Percentiles rank a stretch among this genome's conserved stretches.
phyloP scores from a whole-genome alignment of 352 stramenopile genomes.

The Pythium oligandrum region DNA sequence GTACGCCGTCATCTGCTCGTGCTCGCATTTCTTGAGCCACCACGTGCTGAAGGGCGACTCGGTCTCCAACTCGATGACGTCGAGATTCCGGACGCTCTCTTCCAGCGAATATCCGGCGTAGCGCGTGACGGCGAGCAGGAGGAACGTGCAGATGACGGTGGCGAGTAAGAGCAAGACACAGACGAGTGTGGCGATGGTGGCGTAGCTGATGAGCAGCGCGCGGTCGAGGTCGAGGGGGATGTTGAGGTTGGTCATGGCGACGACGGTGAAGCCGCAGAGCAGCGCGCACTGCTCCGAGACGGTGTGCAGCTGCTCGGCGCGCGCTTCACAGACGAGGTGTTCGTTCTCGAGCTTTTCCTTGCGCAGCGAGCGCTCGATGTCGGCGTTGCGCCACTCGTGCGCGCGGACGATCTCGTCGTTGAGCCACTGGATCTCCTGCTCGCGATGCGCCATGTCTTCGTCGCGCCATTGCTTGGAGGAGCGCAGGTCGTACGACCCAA shows the following conservation, averaged over 20 bases:
- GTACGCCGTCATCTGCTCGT: constrained; percentile 66
- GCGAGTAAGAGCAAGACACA: constrained; percentile 51
- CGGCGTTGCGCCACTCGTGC: constrained; percentile 57
- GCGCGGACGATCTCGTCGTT: constrained; percentile 70
- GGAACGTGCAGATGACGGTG: constrained; percentile 61
- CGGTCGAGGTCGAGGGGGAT: constrained; percentile 26
- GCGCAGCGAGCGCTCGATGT: constrained; percentile 65
- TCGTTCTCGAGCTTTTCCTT: constrained; percentile 65
- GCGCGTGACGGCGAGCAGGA: constrained; percentile 63
- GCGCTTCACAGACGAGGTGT: constrained; percentile 51
- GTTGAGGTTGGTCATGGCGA: constrained; percentile 57
- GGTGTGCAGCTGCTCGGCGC: constrained; percentile 62
- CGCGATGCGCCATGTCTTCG: constrained; percentile 58
- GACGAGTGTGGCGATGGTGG: constrained; percentile 38
- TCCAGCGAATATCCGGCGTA: constrained; percentile 54
- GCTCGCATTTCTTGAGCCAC: constrained; percentile 65
- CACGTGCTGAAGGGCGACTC: constrained; percentile 57
- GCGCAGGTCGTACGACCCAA: constrained; percentile 74
- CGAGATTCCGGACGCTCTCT: constrained; percentile 39
- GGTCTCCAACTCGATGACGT: constrained; percentile 39
- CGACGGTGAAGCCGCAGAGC: constrained; percentile 66
- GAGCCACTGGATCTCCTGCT: constrained; percentile 75
- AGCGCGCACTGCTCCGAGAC: constrained; percentile 67
- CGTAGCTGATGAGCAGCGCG: constrained; percentile 42
- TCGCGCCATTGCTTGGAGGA: constrained; percentile 75